Base-by-base conservation (phyloP, 306 rosid genomes). In the Medicago arabica region DNA sequence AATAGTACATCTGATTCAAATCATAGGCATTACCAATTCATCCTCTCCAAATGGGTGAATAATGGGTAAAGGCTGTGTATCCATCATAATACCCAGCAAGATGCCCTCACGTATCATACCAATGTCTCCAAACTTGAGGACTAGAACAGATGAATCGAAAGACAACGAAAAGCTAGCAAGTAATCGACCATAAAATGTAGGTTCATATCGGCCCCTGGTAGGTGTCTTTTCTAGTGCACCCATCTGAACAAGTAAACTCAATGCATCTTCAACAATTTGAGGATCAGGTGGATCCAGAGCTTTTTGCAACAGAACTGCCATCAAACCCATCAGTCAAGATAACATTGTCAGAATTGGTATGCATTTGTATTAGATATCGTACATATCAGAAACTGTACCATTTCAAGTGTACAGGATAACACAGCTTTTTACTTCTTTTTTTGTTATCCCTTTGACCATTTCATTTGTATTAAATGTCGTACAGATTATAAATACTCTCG, bases 71-170 rank as follows among this genome's bases (percentile, higher is more conserved):
- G 98, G 98, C 46, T 86, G 96, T 9, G 85, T 85, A 75, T 93
- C 98, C 98, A 86, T 87, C 78, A 93, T 79, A 77, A 91, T 72
- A 64, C 96, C 98, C 68, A 93, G 86, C 71, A 93, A 68, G 78
- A 93, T 91, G 83, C 98, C 98, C 81, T 89, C 96, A 7, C 86
- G 93, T 68, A 93, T 84, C 97, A 87, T 89, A 44, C 98, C 98
- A 51, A 78, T 59, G 17, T 85, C 80, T 76, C 97, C 98, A 84
- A 93, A 93, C 85, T 93, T 93, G 58, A 93, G 89, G 71, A 91
- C 86, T 59, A 93, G 78, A 80, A 85, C 75, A 75, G 97, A 91
- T 71, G 96, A 82, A 82, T 93, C 96, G 71, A 93, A 88, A 72
- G 98, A 93, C 85, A 93, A 74, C 7, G 98, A 12, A 83, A 91